These are phyloP conservation scores for Trichomonas tenax DNA, from an alignment of 208 protist species.

Conservation along the genomic window DNA sequence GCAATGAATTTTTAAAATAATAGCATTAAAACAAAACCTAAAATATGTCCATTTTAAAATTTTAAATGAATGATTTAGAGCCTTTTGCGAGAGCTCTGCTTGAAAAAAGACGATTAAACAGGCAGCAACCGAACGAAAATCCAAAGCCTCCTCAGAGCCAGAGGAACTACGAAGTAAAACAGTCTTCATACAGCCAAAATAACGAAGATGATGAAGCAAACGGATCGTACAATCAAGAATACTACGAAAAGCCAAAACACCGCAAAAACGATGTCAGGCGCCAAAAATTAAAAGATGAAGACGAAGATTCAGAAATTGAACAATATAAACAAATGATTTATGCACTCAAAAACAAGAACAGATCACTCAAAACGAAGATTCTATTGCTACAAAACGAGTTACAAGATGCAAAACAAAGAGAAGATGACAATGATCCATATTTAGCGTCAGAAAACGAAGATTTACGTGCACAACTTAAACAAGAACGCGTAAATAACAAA, in stretches of 20 bases:
- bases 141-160: background rate
- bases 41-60: background rate
- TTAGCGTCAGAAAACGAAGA: background rate
- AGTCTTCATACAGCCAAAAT: background rate
- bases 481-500: background rate
- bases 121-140: background rate
- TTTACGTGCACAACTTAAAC: background rate
- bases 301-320: background rate
- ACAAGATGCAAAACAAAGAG: background rate
- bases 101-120: background rate
- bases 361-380: background rate
- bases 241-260: background rate
- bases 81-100: background rate
- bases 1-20: no score
- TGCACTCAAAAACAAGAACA: background rate
- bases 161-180: background rate
- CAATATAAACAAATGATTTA: background rate
- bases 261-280: background rate
- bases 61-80: background rate
- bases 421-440: background rate
- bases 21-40: no score
- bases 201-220: background rate
- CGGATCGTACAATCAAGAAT: background rate
- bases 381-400: background rate
- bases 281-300: background rate